phyloP scores from a whole-genome alignment of 805 yeast genomes.

The Metschnikowia corniflorae region DNA sequence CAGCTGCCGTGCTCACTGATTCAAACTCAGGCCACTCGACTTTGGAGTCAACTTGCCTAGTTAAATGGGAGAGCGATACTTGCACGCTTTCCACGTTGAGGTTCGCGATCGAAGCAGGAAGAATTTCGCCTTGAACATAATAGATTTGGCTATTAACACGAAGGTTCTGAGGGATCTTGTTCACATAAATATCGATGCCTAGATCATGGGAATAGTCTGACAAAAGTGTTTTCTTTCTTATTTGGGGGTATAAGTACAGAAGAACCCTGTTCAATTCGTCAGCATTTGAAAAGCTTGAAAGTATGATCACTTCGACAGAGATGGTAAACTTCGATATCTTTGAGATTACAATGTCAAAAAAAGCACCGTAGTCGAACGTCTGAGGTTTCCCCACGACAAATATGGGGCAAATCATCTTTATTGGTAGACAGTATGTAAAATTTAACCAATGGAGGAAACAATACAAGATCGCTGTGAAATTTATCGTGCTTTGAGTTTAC shows the following conservation, averaged over 20 bases:
- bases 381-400: conserved; percentile 3
- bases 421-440: neutral
- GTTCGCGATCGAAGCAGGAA: conserved; percentile 1
- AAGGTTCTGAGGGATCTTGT: conserved; percentile 4
- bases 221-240: conserved; percentile 5
- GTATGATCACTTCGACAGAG: conserved; percentile 26
- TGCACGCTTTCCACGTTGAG: neutral
- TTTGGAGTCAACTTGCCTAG: too few species aligned
- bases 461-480: too few species aligned
- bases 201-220: conserved; percentile 25
- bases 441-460: too few species aligned
- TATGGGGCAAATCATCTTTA: neutral
- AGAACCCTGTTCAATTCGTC: conserved; percentile 26
- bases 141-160: neutral
- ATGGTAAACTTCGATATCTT: neutral
- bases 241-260: conserved; percentile 26
- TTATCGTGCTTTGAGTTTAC: too few species aligned
- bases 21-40: neutral
- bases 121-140: conserved; percentile 1
- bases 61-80: too few species aligned
- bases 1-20: conserved; percentile 39
- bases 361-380: conserved; percentile 8
- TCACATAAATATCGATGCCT: conserved; percentile 30
- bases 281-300: conserved; percentile 19
- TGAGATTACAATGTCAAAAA: conserved; percentile 10